Evolutionary conservation across 2,329 filamentous ascomycete genomes (phyloP).

Genomic region (Thelonectria olida): DNA sequence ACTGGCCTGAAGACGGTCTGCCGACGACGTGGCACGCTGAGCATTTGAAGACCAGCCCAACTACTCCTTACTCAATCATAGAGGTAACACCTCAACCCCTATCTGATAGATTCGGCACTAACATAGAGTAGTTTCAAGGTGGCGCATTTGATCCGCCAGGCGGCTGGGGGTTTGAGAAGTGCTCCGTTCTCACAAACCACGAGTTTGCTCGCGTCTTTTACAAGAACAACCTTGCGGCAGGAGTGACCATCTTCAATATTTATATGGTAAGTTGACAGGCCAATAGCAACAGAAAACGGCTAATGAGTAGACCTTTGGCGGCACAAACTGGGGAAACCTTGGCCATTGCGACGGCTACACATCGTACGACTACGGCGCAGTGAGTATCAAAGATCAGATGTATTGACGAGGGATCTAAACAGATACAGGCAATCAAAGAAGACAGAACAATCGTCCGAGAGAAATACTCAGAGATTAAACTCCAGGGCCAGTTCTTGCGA

Average conservation of each 20-base stretch:
- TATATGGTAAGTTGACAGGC: slow-evolving; percentile 69
- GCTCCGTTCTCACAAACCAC: slow-evolving; percentile 71
- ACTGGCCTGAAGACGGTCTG: slow-evolving; percentile 41
- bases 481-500: slow-evolving; percentile 78
- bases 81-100: slow-evolving; percentile 9
- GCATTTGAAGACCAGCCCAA: slow-evolving; percentile 70
- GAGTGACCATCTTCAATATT: slow-evolving; percentile 73
- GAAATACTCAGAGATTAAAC: slow-evolving; percentile 83
- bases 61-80: slow-evolving; percentile 70
- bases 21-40: slow-evolving; percentile 59
- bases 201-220: slow-evolving; percentile 83
- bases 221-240: slow-evolving; percentile 76
- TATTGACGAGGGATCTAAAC: background rate
- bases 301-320: slow-evolving; percentile 67
- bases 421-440: slow-evolving; percentile 64
- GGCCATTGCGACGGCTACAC: slow-evolving; percentile 74
- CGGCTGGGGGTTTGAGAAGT: slow-evolving; percentile 74
- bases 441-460: slow-evolving; percentile 74
- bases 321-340: slow-evolving; percentile 86
- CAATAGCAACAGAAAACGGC: background rate
- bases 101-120: background rate
- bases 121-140: slow-evolving; percentile 66
- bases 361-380: slow-evolving; percentile 63
- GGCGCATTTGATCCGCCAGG: slow-evolving; percentile 81
- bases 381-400: slow-evolving; percentile 26